phyloP scores from a whole-genome alignment of 2,329 filamentous ascomycete species.

The Hypoxylon sp. region DNA sequence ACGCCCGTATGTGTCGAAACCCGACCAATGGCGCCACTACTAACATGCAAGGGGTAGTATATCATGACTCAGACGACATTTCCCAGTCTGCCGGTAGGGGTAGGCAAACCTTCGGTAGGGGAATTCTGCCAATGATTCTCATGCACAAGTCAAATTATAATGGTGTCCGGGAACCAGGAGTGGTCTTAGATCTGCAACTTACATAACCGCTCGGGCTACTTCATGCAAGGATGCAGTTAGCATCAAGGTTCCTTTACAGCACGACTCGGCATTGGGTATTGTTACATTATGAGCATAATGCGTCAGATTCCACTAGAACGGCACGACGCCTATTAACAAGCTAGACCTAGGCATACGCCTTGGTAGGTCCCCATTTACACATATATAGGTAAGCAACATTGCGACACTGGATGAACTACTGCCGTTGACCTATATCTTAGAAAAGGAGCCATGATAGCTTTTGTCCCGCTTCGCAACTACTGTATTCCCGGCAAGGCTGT shows the following conservation, averaged over 20 bases:
- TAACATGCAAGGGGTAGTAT: not conserved
- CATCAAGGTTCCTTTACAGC: slow-evolving; percentile 9
- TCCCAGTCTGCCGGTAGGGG: not conserved
- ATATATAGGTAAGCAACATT: not conserved
- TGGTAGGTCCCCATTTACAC: not conserved
- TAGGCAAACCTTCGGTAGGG: not conserved
- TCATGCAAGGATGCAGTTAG: slow-evolving; percentile 6
- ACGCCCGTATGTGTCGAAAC: not conserved
- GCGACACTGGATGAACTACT: not conserved
- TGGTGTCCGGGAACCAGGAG: not conserved
- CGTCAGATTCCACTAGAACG: not conserved
- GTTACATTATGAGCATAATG: not conserved
- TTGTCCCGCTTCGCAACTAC: slow-evolving; percentile 8
- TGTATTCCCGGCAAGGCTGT: not conserved
- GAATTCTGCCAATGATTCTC: not conserved
- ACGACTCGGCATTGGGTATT: slow-evolving; percentile 2
- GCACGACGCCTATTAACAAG: not conserved
- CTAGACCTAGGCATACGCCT: not conserved
- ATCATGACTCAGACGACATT: not conserved
- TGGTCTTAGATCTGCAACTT: slow-evolving; percentile 5
- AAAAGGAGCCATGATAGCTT: not conserved
- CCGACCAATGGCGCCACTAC: not conserved
- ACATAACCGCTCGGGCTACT: not conserved
- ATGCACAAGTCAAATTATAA: too few relatives aligned
- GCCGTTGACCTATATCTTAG: not conserved